A percentile compares a stretch with the other conserved stretches of the same genome.
Conservation (phyloP, 2,329 filamentous ascomycete species). For the Apiospora sp. region DNA sequence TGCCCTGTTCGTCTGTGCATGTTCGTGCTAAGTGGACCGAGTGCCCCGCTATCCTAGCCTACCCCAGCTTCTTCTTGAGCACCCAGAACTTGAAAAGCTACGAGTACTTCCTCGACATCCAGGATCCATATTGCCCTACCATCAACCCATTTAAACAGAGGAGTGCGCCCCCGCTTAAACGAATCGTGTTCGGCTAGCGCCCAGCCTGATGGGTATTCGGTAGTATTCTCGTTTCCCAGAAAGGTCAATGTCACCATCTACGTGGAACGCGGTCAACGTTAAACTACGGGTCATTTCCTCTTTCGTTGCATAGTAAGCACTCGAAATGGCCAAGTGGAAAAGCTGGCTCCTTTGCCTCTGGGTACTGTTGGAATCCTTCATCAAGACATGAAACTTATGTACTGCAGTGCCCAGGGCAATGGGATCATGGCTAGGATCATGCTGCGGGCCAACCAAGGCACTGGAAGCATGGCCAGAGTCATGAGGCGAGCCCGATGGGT, state of each 20-base stretch:
- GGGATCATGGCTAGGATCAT: not conserved
- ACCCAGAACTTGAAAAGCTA: no score
- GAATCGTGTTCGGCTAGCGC: not conserved
- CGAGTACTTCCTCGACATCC: not conserved
- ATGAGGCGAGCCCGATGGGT: not conserved
- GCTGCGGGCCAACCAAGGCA: conserved; percentile 1
- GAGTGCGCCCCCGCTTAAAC: not conserved
- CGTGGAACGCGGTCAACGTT: not conserved
- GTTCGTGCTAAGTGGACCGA: not conserved
- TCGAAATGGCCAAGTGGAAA: not conserved
- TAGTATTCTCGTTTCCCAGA: not conserved
- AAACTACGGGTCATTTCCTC: not conserved
- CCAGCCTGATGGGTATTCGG: not conserved
- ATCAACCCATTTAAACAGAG: no score
- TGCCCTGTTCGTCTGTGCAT: not conserved
- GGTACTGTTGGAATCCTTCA: not conserved
- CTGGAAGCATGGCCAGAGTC: not conserved
- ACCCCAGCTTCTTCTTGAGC: not conserved
- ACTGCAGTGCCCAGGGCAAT: not conserved
- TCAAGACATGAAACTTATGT: not conserved
- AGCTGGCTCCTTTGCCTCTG: not conserved
- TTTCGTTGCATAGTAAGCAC: not conserved
- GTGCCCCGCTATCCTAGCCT: not conserved
- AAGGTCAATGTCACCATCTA: conserved; percentile 7
- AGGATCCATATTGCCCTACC: not conserved